phyloP scores from a whole-genome alignment of 306 rosid genomes.

The Castanospermum australe region DNA sequence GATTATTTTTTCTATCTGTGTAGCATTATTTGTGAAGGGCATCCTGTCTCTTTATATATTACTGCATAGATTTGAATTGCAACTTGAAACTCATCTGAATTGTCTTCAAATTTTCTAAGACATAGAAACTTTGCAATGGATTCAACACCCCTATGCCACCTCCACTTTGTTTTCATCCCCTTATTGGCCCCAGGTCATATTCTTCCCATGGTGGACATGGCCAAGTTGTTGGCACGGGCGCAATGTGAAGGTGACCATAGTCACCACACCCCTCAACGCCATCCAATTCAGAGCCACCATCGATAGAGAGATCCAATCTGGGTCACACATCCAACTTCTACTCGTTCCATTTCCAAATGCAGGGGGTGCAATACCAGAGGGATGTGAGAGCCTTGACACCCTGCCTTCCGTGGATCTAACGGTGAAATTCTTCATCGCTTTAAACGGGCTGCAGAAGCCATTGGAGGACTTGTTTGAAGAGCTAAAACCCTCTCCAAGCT shows the following conservation, averaged over 20 bases:
- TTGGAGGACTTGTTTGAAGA: constrained; percentile 27
- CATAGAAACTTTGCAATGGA: constrained; percentile 9
- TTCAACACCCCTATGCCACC: not conserved
- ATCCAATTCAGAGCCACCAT: constrained; percentile 32
- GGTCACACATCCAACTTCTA: constrained; percentile 35
- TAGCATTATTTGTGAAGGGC: too few relatives aligned
- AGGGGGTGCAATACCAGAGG: constrained; percentile 44
- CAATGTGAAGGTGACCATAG: constrained; percentile 48
- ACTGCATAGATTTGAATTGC: not conserved
- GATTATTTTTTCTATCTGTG: too few relatives aligned
- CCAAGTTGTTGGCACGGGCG: constrained; percentile 49
- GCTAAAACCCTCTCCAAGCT: constrained; percentile 36
- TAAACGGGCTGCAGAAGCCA: constrained; percentile 33
- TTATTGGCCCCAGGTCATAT: constrained; percentile 79
- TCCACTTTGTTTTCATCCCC: constrained; percentile 62
- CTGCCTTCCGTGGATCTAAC: constrained; percentile 52
- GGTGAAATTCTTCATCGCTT: constrained; percentile 41
- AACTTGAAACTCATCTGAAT: not conserved
- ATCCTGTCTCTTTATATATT: too few relatives aligned
- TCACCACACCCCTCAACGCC: constrained; percentile 71
- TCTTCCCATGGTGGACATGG: constrained; percentile 81
- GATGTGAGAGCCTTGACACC: constrained; percentile 49
- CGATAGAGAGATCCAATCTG: constrained; percentile 31
- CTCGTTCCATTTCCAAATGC: constrained; percentile 32
- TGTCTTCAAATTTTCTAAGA: not conserved